Base-by-base conservation (phyloP, 805 yeast species). In the Saturnispora zaruensis region DNA sequence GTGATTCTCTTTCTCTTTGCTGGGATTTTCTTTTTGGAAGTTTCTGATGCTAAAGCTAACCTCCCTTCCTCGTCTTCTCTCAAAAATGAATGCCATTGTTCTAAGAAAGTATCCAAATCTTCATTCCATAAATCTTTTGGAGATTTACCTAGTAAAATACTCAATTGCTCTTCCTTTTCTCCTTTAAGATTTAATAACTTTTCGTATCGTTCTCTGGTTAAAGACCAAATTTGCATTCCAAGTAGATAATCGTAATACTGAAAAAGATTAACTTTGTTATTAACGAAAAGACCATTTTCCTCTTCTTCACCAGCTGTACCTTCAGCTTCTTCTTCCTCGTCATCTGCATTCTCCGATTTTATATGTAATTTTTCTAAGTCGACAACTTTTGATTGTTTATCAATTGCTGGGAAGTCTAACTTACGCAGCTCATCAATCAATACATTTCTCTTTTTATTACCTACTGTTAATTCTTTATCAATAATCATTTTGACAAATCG, bases 161-260 rank as follows among this genome's bases (percentile, higher is more conserved):
- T 82, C 58, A 91, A 74, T 61, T 87, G 95, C 11, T 65, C 71
- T 62, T 88, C 91, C 59, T 82, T 84, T 24, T 72, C 82, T 50
- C 80, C 87, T 53, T 79, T 76, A 63, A 90, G 95, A 48, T 75
- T 74, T 59, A 89, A 70, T 56, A 93, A 71, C 57, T 78, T 82
- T 59, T 87, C 90, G 62, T 90, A 93, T 58, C 93, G 78, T 67
- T 93, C 99, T 51, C 75, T 76, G 0, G 99, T 91, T 62, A 93
- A 77, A 36, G 96, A 84, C 93, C 96, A 88, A 55, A 93, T 82
- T 33, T 89, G 79, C 96, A 93, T 86, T 48, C 93, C 95, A 48
- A 93, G 73, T 55, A 93, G 73, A 59, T 93, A 93, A 60, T 93
- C 98, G 66, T 80, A 91, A 6, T 82, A 73, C 8, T 88, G 78